Percentiles rank a stretch among this genome's conserved stretches.
Evolutionary conservation across 2,329 filamentous ascomycete species (phyloP).

Genomic region (Westerdykella aurantiaca): DNA sequence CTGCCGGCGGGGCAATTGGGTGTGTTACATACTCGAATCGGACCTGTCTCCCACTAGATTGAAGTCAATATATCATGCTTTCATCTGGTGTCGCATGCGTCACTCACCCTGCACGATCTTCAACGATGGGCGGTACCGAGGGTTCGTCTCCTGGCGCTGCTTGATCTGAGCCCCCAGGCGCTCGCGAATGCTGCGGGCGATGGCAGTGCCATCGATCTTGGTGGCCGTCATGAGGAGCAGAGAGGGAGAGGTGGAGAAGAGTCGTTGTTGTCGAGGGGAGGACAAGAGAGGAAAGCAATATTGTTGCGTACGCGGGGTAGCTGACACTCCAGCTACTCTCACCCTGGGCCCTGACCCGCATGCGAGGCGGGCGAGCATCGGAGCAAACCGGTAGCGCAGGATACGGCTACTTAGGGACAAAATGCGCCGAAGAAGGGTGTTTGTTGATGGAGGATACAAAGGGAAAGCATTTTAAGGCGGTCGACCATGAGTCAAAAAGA

Average conservation of each 20-base stretch:
- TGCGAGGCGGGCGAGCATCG: no score
- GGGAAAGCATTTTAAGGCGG: no score
- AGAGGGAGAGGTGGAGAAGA: constrained; percentile 47
- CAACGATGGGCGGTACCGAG: constrained; percentile 80
- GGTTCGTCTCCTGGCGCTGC: constrained; percentile 73
- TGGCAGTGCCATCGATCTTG: constrained; percentile 93
- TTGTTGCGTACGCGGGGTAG: constrained; percentile 22
- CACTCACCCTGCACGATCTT: constrained; percentile 86
- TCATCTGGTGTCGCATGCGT: not conserved
- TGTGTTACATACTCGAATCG: constrained; percentile 68
- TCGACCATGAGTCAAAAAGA: no score
- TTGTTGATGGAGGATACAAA: no score
- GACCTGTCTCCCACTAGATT: constrained; percentile 77
- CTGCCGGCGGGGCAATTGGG: not conserved
- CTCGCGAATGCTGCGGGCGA: constrained; percentile 87
- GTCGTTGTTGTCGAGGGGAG: constrained; percentile 9
- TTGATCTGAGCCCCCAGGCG: constrained; percentile 73
- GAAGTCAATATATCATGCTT: constrained; percentile 6
- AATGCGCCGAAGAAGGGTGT: no score
- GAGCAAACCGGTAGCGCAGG: no score
- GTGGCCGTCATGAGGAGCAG: constrained; percentile 67
- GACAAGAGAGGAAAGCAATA: constrained; percentile 16
- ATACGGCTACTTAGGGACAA: no score
- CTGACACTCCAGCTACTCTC: constrained; percentile 2
- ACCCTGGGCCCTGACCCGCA: not conserved